Evolutionary conservation across 139 green algal genomes (phyloP).

Genomic region (Micractinium sp.): DNA sequence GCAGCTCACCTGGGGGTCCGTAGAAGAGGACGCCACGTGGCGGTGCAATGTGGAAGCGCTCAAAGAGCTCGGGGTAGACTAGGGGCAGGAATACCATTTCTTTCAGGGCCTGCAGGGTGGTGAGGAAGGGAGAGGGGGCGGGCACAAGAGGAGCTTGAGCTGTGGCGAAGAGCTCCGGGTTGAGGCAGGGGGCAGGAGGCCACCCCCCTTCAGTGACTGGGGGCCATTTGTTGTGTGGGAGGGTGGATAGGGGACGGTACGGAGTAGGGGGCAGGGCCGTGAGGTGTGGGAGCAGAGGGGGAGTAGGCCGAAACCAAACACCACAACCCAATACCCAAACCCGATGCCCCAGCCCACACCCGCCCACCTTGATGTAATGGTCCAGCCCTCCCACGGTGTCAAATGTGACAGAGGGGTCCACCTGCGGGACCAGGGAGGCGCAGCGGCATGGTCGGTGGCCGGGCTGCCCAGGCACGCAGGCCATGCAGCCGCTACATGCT

Average conservation of each 20-base stretch:
- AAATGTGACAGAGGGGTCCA: slow-evolving; percentile 90
- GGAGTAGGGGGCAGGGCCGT: no score
- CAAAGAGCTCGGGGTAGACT: slow-evolving; percentile 95
- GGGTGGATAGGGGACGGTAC: no score
- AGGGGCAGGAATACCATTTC: slow-evolving; percentile 98
- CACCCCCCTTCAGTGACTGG: no score
- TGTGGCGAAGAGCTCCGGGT: neutral
- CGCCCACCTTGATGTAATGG: slow-evolving; percentile 71
- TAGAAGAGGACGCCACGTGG: slow-evolving; percentile 94
- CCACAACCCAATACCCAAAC: no score
- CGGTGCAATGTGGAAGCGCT: slow-evolving; percentile 84
- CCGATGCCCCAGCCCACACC: neutral
- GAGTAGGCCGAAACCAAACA: no score
- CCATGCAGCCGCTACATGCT: neutral
- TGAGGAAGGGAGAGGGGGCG: neutral
- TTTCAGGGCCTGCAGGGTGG: slow-evolving; percentile 75
- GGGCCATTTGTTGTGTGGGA: neutral
- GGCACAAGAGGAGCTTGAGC: neutral
- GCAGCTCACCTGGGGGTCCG: slow-evolving; percentile 74
- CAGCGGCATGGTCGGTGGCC: no score
- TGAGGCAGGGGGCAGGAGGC: neutral
- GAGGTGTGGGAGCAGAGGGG: no score
- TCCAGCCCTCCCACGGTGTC: slow-evolving; percentile 89
- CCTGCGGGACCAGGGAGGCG: slow-evolving; percentile 2
- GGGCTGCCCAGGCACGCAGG: neutral